A percentile compares a stretch with the other conserved stretches of the same genome.
These are phyloP conservation scores for Phialophora verrucosa DNA, from an alignment of 2,329 filamentous ascomycete species.

Conservation along the genomic window DNA sequence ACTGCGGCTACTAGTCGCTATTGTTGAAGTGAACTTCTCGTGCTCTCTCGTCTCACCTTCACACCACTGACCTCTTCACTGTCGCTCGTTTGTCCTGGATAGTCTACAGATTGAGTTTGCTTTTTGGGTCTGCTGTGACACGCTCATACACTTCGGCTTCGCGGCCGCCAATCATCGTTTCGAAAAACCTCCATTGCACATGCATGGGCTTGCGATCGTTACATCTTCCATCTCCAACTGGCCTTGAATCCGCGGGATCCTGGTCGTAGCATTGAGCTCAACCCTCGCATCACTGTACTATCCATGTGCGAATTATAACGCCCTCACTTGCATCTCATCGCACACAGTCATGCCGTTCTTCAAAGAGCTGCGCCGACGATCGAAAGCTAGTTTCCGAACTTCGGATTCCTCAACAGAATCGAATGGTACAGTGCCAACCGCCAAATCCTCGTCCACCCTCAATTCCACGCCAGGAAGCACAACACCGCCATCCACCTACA, in stretches of 20 bases:
- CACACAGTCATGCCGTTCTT: slow-evolving; percentile 64
- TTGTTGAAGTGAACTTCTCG: slow-evolving; percentile 6
- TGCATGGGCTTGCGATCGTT: slow-evolving; percentile 32
- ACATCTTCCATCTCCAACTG: slow-evolving; percentile 22
- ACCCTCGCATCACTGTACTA: slow-evolving; percentile 14
- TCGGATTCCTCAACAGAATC: slow-evolving; percentile 68
- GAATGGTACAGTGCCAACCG: slow-evolving; percentile 66
- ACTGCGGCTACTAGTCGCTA: slow-evolving; percentile 11
- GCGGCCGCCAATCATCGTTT: slow-evolving; percentile 13
- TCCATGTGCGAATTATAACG: slow-evolving; percentile 25
- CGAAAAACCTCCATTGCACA: slow-evolving; percentile 31
- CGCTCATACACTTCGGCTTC: not conserved
- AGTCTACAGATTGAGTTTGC: not conserved
- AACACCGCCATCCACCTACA: slow-evolving; percentile 75
- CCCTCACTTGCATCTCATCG: slow-evolving; percentile 5
- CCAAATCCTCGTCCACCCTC: slow-evolving; percentile 66
- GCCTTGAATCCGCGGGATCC: slow-evolving; percentile 15
- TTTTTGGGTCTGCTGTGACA: slow-evolving; percentile 14
- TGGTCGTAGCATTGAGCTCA: slow-evolving; percentile 18
- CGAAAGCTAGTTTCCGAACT: slow-evolving; percentile 73
- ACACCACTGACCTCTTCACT: slow-evolving; percentile 12
- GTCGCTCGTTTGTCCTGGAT: slow-evolving; percentile 29
- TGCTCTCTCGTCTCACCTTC: slow-evolving; percentile 4
- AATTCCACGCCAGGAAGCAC: slow-evolving; percentile 68
- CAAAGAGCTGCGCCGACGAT: slow-evolving; percentile 77